Evolutionary conservation across 1,139 yeast genomes (phyloP), one percentile per base, ranked within the genome.

Genomic region (Nakaseomyces sp.): DNA sequence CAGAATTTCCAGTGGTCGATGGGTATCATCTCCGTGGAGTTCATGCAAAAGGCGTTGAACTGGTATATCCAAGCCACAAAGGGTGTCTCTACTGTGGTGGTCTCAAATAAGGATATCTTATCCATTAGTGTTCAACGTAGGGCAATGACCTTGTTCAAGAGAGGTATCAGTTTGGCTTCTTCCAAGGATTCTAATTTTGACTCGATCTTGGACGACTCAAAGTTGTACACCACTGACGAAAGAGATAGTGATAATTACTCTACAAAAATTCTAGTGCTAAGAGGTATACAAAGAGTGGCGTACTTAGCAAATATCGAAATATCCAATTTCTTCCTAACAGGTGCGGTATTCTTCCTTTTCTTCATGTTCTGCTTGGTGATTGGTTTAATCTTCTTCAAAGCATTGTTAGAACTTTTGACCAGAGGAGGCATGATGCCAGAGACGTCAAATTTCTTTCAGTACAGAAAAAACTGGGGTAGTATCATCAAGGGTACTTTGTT

Each of bases 41-140:
- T 89, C 58, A 83, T 91, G 77, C 98, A 91, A 65, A 64, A 71
- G 41, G 85, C 89, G 47, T 82, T 94, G 55, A 77, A 81, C 61
- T 91, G 98, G 98, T 91, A 91, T 66, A 80, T 91, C 46, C 95
- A 89, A 66, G 72, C 96, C n/a, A 91, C 98, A 1, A 96, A 96
- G 37, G 98, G 98, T 47, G 64, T 74, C 1, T 80, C 94, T 3
- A 81, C 96, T 3, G 82, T 83, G 46, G 76, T 87, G 40, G 64
- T 88, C 41, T 67, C 74, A 13, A 77, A 79, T 56, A 63, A 68
- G 68, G 63, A 69, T 55, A 55, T 80, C 55, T 55, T 73, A 74
- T 56, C 96, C 2, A 76, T 89, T 44, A 81, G 94, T 5, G 96
- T 88, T 8, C 95, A 88, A 61, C 84, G 81, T 54, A 60, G 64